Evolutionary conservation across 148 eudicot genomes (phyloP).

Genomic region (Heliamphora exappendiculata): DNA sequence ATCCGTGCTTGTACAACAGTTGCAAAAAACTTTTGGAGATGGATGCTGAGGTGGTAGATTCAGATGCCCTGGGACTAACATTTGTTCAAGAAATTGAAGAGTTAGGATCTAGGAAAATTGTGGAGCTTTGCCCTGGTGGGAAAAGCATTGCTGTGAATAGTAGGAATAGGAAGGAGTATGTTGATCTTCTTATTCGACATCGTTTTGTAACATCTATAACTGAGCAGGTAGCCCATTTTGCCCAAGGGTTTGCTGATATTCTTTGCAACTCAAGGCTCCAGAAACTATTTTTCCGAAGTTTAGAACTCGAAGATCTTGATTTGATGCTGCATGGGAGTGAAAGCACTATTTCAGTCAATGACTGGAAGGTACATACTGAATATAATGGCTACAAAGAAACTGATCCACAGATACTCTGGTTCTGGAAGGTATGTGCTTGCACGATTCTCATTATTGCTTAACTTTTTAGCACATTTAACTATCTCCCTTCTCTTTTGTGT

Average conservation of each 20-base stretch:
- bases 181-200: conserved; percentile 52
- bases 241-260: conserved; percentile 72
- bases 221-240: conserved; percentile 62
- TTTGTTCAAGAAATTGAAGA: conserved; percentile 77
- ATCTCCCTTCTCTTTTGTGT: neutral
- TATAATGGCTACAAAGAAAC: conserved; percentile 62
- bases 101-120: conserved; percentile 57
- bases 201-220: conserved; percentile 55
- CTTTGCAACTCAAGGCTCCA: conserved; percentile 20
- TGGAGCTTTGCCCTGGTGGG: conserved; percentile 74
- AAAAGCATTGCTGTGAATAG: conserved; percentile 55
- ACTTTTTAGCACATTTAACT: too few relatives aligned
- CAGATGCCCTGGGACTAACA: conserved; percentile 75
- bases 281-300: conserved; percentile 44
- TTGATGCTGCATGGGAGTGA: conserved; percentile 77
- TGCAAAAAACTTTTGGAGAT: conserved; percentile 82
- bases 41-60: conserved; percentile 74
- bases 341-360: conserved; percentile 59
- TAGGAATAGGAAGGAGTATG: conserved; percentile 62
- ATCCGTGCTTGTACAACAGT: conserved; percentile 72
- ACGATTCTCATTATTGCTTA: neutral
- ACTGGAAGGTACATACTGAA: conserved; percentile 83
- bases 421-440: conserved; percentile 75
- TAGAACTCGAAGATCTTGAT: conserved; percentile 81
- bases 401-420: conserved; percentile 79